Percentiles rank a stretch among this genome's conserved stretches.
Evolutionary conservation across 169 alveolate genomes (phyloP).

Genomic region (Amoebophrya sp.): DNA sequence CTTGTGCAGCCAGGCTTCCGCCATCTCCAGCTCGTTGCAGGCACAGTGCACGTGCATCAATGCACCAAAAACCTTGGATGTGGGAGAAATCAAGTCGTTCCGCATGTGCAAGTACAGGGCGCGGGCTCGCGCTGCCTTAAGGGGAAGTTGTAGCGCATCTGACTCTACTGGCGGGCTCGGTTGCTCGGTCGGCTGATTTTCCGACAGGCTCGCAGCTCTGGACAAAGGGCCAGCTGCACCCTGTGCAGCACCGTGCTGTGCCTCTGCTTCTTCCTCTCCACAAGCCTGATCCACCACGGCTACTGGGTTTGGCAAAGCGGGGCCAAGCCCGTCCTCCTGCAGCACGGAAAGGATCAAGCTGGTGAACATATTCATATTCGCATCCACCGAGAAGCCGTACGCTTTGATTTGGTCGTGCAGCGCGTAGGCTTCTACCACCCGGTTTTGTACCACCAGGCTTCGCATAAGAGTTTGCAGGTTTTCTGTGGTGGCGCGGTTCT

Average conservation of each 20-base stretch:
- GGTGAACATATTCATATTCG: constrained; percentile 58
- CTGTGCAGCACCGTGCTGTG: not conserved
- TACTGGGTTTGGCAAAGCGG: too few relatives aligned
- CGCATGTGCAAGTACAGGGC: constrained; percentile 62
- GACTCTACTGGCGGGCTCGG: too few relatives aligned
- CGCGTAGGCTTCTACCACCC: constrained; percentile 46
- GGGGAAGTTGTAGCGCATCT: too few relatives aligned
- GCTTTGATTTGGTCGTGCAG: constrained; percentile 50
- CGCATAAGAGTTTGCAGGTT: constrained; percentile 45
- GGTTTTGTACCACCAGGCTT: constrained; percentile 38
- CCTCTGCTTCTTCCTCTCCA: too few relatives aligned
- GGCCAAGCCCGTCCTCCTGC: not conserved
- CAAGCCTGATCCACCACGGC: too few relatives aligned
- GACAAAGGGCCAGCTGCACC: not conserved
- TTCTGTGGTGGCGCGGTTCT: constrained; percentile 36
- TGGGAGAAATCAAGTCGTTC: constrained; percentile 58
- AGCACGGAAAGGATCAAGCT: constrained; percentile 49
- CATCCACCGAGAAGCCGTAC: constrained; percentile 49
- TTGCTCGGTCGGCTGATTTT: not conserved
- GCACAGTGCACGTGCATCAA: constrained; percentile 60
- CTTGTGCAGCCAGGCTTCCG: constrained; percentile 60
- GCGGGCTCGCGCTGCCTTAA: constrained; percentile 54
- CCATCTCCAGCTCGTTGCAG: constrained; percentile 58
- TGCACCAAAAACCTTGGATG: constrained; percentile 58
- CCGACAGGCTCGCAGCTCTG: not conserved